Evolutionary conservation across 495 filamentous ascomycete genomes (phyloP).

Genomic region (Glonium stellatum): DNA sequence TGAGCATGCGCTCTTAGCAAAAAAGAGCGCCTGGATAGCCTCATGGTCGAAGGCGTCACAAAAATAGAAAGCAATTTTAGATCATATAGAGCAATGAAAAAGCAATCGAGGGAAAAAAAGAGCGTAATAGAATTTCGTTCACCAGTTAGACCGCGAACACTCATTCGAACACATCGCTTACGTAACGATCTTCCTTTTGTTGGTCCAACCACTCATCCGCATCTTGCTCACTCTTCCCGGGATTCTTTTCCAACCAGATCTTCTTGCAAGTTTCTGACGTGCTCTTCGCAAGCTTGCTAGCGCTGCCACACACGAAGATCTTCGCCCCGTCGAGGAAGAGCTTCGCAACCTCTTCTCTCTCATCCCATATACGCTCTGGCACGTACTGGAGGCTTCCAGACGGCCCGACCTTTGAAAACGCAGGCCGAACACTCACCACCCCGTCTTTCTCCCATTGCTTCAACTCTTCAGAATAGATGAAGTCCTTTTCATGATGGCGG

Average conservation of each 20-base stretch:
- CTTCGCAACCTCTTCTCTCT: conserved; percentile 44
- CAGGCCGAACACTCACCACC: conserved; percentile 51
- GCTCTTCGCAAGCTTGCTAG: conserved; percentile 50
- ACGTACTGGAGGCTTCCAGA: conserved; percentile 47
- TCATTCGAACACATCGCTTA: conserved; percentile 59
- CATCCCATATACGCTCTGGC: conserved; percentile 53
- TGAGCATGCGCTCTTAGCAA: too few relatives aligned
- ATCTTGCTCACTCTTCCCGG: conserved; percentile 27
- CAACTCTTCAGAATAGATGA: conserved; percentile 55
- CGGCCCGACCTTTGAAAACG: conserved; percentile 43
- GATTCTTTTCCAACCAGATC: conserved; percentile 36
- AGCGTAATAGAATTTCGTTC: too few relatives aligned
- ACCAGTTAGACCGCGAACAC: not conserved
- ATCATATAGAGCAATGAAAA: too few relatives aligned
- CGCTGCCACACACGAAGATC: conserved; percentile 60
- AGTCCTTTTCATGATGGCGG: conserved; percentile 49
- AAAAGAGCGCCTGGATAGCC: too few relatives aligned
- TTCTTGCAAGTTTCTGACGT: conserved; percentile 48
- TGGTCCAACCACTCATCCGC: conserved; percentile 50
- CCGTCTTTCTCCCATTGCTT: conserved; percentile 50
- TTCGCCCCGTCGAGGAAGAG: conserved; percentile 54
- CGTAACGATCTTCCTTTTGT: conserved; percentile 56
- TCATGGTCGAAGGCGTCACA: too few relatives aligned
- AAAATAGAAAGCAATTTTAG: too few relatives aligned
- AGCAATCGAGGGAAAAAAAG: too few relatives aligned